Base-by-base conservation (phyloP, 768 basidiomycete genomes). In the Amanita jacksonii region DNA sequence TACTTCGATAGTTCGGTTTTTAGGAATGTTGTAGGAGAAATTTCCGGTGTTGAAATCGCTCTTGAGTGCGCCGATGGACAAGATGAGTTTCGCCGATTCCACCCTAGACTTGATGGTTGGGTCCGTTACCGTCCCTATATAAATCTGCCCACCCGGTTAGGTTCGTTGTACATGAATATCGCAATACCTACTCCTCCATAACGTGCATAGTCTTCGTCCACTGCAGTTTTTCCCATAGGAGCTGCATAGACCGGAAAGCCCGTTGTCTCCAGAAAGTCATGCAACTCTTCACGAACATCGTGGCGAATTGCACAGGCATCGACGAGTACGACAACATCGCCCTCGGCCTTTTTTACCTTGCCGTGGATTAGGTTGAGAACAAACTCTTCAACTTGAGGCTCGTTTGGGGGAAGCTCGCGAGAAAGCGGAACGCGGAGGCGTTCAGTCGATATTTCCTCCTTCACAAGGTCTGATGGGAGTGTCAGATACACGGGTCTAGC, bases 1-100 rank as follows among this genome's bases (percentile, higher is more conserved):
- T 51, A 82, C 84, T 69, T 86, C 86, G 49, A 88, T 66, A 10
- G 76, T 78, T 31, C 68, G 69, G 8, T 61, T 58, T 0, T 67
- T 67, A 4, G 81, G 77, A 36, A 83, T 79, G 39, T 73, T 74
- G 54, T 85, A 88, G 0, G 83, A 82, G 61, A 89, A 91, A 59
- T 83, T 84, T 24, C 88, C 90, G 1, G 85, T 87, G 61, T 93
- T 93, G 68, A 88, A 90, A 59, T 93, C 89, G 36, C 74, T 78
- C 56, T 74, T 76, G 39, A 87, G 64, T 1, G 66, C 62, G 3
- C 87, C 86, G 46, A 93, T 65, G 9, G 83, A 84, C 9, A 93
- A 55, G 40, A 88, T 77, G 33, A 92, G 66, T 51, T 81, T 84
- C 3, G 87, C 79, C 2, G 57, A 66, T 61, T 93, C 89, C 22